Evolutionary conservation across 2,329 filamentous ascomycete genomes (phyloP).

Genomic region (Penicillium paneum): DNA sequence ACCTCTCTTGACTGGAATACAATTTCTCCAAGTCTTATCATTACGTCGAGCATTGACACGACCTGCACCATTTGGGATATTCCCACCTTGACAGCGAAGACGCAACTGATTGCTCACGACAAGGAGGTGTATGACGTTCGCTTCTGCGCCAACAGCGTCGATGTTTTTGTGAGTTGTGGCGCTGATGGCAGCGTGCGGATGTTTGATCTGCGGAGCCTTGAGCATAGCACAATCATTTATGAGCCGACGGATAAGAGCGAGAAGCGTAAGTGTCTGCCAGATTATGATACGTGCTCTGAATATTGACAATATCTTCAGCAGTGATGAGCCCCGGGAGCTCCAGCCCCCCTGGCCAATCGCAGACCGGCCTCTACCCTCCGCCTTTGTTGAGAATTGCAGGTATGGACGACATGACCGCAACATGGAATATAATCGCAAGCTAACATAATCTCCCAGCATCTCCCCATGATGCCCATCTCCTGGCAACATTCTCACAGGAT

Average conservation of each 20-base stretch:
- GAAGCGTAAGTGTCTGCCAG: slow-evolving; percentile 51
- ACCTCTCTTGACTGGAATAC: slow-evolving; percentile 98
- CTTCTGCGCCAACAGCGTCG: slow-evolving; percentile 97
- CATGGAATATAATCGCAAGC: slow-evolving; percentile 5
- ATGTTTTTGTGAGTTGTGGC: slow-evolving; percentile 96
- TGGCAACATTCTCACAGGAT: slow-evolving; percentile 96
- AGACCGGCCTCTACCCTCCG: slow-evolving; percentile 56
- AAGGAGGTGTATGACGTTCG: slow-evolving; percentile 98
- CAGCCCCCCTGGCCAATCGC: slow-evolving; percentile 70
- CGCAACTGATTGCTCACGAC: slow-evolving; percentile 95
- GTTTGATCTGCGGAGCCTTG: slow-evolving; percentile 94
- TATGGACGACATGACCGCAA: slow-evolving; percentile 22
- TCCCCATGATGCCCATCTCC: slow-evolving; percentile 88
- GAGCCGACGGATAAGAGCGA: slow-evolving; percentile 86
- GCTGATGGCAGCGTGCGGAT: slow-evolving; percentile 97
- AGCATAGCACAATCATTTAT: slow-evolving; percentile 99
- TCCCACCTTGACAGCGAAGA: slow-evolving; percentile 94
- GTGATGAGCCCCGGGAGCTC: slow-evolving; percentile 53
- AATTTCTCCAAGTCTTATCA: slow-evolving; percentile 92
- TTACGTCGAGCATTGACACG: slow-evolving; percentile 97
- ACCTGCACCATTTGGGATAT: slow-evolving; percentile 99
- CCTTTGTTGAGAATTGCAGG: slow-evolving; percentile 44
- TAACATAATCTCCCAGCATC: slow-evolving; percentile 57
- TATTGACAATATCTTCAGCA: slow-evolving; percentile 17
- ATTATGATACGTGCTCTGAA: background rate